Percentiles rank a stretch among this genome's conserved stretches.
These are phyloP conservation scores for Xerocomus subilludens DNA, from an alignment of 1,284 basidiomycete genomes.

Conservation along the genomic window DNA sequence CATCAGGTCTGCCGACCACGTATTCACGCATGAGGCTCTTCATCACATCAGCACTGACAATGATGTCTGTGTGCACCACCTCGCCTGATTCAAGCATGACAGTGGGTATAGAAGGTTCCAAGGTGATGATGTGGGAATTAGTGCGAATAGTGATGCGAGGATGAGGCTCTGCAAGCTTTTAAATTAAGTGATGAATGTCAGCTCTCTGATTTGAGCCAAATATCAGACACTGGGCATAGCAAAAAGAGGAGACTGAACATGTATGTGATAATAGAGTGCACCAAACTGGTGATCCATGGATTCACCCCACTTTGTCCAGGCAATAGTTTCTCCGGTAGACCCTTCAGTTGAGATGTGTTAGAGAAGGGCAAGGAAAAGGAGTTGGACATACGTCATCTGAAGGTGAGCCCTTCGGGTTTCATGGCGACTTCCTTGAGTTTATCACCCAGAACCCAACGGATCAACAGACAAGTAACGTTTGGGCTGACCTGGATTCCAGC, in stretches of 20 bases:
- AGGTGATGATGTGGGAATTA: slow-evolving; percentile 55
- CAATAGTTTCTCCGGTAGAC: slow-evolving; percentile 59
- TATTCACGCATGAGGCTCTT: slow-evolving; percentile 59
- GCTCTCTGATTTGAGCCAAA: slow-evolving; percentile 56
- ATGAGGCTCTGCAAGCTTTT: slow-evolving; percentile 57
- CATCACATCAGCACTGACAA: slow-evolving; percentile 68
- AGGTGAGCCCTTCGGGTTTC: slow-evolving; percentile 57
- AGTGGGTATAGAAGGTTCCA: slow-evolving; percentile 56
- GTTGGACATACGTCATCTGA: slow-evolving; percentile 59
- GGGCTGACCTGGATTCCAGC: slow-evolving; percentile 64
- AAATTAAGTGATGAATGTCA: slow-evolving; percentile 62
- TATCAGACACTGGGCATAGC: neutral
- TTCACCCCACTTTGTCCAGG: slow-evolving; percentile 59
- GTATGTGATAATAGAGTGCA: slow-evolving; percentile 67
- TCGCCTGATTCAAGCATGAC: slow-evolving; percentile 60
- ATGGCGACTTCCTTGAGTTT: slow-evolving; percentile 59
- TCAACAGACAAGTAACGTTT: slow-evolving; percentile 62
- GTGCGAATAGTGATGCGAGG: slow-evolving; percentile 60
- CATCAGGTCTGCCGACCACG: slow-evolving; percentile 57
- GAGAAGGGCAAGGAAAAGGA: neutral
- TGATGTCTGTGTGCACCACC: slow-evolving; percentile 59
- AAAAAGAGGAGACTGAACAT: slow-evolving; percentile 49
- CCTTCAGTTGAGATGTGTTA: slow-evolving; percentile 39
- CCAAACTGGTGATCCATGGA: slow-evolving; percentile 58
- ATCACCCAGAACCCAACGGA: slow-evolving; percentile 64